Conservation (phyloP, 148 eudicot genomes). For the Cornus kousa region DNA sequence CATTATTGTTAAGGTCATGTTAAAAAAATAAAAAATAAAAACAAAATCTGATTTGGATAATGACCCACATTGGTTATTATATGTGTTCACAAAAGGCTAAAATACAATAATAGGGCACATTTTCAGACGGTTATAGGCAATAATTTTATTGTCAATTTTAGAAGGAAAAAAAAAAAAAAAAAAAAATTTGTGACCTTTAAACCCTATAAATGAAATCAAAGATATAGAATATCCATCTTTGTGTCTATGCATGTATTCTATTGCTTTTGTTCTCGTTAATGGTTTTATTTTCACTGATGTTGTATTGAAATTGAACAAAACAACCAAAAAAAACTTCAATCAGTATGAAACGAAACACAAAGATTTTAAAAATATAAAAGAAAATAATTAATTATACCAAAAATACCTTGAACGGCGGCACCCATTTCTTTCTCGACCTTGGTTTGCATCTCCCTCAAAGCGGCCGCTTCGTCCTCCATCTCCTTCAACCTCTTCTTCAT, state of each 20-base stretch:
- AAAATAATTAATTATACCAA: not conserved
- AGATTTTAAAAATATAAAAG: not conserved
- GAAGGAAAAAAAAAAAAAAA: too few relatives aligned
- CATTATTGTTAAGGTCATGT: too few relatives aligned
- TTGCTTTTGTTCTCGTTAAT: not conserved
- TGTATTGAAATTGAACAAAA: not conserved
- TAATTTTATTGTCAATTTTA: not conserved
- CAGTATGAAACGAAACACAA: not conserved
- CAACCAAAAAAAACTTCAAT: not conserved
- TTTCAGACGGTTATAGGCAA: not conserved
- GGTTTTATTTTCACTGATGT: not conserved
- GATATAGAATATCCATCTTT: not conserved
- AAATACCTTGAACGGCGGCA: constrained; percentile 53
- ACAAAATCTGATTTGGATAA: too few relatives aligned
- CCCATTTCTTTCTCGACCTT: constrained; percentile 70
- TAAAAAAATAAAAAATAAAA: too few relatives aligned
- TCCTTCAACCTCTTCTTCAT: constrained; percentile 65
- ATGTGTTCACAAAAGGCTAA: too few relatives aligned
- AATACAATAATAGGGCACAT: not conserved
- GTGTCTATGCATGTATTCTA: not conserved
- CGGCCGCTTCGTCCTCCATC: constrained; percentile 68
- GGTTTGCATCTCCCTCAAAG: constrained; percentile 70
- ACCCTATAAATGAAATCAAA: not conserved
- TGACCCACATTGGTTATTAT: too few relatives aligned
- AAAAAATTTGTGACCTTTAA: not conserved